Base-by-base conservation (phyloP, 2,329 filamentous ascomycete species). In the Arthroderma sp. region DNA sequence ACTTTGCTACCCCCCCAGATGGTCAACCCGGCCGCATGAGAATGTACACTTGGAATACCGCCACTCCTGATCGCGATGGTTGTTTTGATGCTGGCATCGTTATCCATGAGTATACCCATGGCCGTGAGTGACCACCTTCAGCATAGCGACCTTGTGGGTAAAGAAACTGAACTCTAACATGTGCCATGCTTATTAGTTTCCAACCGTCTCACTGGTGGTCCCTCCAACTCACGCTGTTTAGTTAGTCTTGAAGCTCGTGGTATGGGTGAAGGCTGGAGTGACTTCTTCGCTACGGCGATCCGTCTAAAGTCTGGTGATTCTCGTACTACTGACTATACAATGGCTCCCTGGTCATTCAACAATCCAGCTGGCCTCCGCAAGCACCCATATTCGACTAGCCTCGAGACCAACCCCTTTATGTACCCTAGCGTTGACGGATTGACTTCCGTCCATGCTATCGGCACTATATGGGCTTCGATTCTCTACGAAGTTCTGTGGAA, bases 211-310 rank as follows among this genome's bases (percentile, higher is more conserved):
- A 56, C 51, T 21, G 59, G 59, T 52, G 59, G 59, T 41, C 59
- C 59, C 33, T 25, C 49, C n/a, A 60, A 60, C 51, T 51, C 54
- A 17, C 28, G 44, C 9, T 60, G 59, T 51, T 57, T 60, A 54
- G 33, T 28, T 15, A 54, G 28, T 33, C 56, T 60, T 31, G 59
- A 60, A 39, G 54, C 59, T 41, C 56, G 59, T 38, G 59, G 59
- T 44, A 60, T 60, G 59, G 59, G 59, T 43, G 59, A 60, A 33
- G 59, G 59, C 11, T 60, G 59, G 59, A 54, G 56, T 54, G 59
- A 60, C 28, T 58, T 58, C 59, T 15, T 60, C 9, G 59, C 59
- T 19, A 60, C 59, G 39, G 38, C 39, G 8, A 43, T 57, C 56
- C 59, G 56, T 17, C 39, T 58, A 23, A 58, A 60, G 56, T 1